phyloP scores from a whole-genome alignment of 2,329 filamentous ascomycete species.

The Diaporthe citriasiana region DNA sequence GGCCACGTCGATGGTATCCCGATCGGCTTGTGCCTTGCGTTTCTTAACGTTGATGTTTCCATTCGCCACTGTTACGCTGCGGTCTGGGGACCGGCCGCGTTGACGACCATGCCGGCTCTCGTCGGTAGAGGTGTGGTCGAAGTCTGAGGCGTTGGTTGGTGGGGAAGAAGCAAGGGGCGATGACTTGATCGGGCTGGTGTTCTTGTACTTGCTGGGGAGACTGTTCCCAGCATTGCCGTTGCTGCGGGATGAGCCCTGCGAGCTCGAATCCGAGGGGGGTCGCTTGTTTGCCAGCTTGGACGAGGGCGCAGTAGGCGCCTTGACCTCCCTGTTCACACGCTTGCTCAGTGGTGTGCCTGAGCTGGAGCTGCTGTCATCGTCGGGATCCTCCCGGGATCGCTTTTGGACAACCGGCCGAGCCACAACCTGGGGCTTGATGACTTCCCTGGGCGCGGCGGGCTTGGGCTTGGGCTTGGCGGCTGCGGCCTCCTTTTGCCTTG shows the following conservation, averaged over 20 bases:
- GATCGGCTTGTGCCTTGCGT: slow-evolving; percentile 43
- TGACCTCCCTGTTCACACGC: slow-evolving; percentile 64
- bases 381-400: slow-evolving; percentile 63
- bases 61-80: slow-evolving; percentile 46
- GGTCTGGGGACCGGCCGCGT: slow-evolving; percentile 43
- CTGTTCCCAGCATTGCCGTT: slow-evolving; percentile 43
- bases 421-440: slow-evolving; percentile 48
- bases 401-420: slow-evolving; percentile 58
- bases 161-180: slow-evolving; percentile 76
- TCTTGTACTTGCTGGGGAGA: slow-evolving; percentile 62
- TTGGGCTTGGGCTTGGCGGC: slow-evolving; percentile 54
- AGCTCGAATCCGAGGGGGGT: slow-evolving; percentile 57
- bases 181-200: slow-evolving; percentile 73
- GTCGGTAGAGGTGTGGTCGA: slow-evolving; percentile 59
- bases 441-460: slow-evolving; percentile 52
- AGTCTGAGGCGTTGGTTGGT: slow-evolving; percentile 75
- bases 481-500: slow-evolving; percentile 48
- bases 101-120: slow-evolving; percentile 43
- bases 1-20: slow-evolving; percentile 46
- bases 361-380: slow-evolving; percentile 71
- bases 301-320: slow-evolving; percentile 41
- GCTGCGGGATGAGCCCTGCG: slow-evolving; percentile 61
- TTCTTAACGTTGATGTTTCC: slow-evolving; percentile 46
- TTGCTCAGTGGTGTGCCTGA: slow-evolving; percentile 71
- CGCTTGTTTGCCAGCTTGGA: slow-evolving; percentile 40